Evolutionary conservation across 1,139 yeast species (phyloP), one percentile per base, ranked within the genome.

Genomic region (Taphrina betulina): DNA sequence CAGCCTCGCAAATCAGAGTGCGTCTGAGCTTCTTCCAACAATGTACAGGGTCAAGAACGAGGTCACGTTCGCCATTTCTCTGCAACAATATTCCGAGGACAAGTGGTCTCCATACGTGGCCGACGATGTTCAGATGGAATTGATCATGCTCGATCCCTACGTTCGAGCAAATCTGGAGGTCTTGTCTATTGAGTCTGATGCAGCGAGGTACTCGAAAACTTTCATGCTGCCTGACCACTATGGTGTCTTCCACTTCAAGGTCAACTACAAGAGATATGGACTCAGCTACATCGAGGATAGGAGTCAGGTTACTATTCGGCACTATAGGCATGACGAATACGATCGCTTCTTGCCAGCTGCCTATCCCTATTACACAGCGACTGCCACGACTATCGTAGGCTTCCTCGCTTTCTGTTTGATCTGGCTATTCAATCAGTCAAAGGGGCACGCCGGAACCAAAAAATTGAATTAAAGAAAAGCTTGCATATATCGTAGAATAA

Each of bases 281-380:
- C 75, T 78, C 63, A 77, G 85, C 28, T 88, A 75, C 69, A 70
- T 92, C 60, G 75, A 75, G 17, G 87, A 84, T 65, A 77, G 79
- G 61, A 77, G 77, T 59, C 82, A 85, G 16, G 89, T 89, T 46
- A 82, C 97, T 1, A 83, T 94, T 48, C 82, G 98, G 69, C 97
- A 94, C 70, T 78, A 87, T 67, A 96, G 97, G 60, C 92, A 90
- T 69, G 95, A 92, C 69, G 98, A 94, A 72, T 94, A 83, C 75
- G 84, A 85, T 63, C 81, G 60, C 89, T 94, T 68, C 76, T 95
- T 50, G 89, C 90, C 71, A n/a, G 57, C 53, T 19, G 80, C 97
- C 1, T 89, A 96, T 95, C 87, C 90, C 57, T 94, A 92, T 68
- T 71, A 92, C 61, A 77, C 85, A 22, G 78, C 92, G 57, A 83